Percentiles rank a stretch among this genome's conserved stretches.
Evolutionary conservation across 768 basidiomycete species (phyloP).

Genomic region (Suillus subluteus): DNA sequence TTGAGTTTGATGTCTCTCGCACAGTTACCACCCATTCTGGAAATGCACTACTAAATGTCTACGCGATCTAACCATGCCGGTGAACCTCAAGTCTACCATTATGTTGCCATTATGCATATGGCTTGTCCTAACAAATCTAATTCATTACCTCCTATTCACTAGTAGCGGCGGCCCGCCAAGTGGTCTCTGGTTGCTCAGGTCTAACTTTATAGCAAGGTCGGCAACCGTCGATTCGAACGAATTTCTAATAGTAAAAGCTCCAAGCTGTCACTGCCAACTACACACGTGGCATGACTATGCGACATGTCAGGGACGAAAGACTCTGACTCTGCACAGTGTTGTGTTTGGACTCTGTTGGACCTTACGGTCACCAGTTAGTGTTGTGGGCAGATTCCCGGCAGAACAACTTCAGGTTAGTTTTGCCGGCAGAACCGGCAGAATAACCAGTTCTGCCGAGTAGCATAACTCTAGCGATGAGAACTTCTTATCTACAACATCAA

Average conservation of each 20-base stretch:
- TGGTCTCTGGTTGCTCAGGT: background rate
- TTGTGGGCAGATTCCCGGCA: too few species aligned
- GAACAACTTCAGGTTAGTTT: too few species aligned
- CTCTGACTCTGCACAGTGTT: background rate
- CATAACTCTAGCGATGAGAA: too few species aligned
- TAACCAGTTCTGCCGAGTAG: too few species aligned
- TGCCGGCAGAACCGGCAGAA: too few species aligned
- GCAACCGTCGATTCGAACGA: background rate
- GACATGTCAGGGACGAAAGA: background rate
- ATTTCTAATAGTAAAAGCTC: background rate
- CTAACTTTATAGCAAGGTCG: background rate
- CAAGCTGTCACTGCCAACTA: background rate
- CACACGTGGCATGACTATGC: background rate
- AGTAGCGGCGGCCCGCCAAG: background rate
- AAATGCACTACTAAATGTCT: background rate
- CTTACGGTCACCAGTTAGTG: too few species aligned
- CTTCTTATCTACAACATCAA: too few species aligned
- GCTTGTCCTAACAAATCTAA: background rate
- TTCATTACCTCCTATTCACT: background rate
- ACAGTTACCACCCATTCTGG: background rate
- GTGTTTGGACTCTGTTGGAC: background rate
- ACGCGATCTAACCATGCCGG: background rate
- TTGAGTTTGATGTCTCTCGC: background rate
- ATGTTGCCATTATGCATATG: background rate
- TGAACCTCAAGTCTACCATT: background rate